Evolutionary conservation across 352 stramenopile genomes (phyloP).

Genomic region (Peronosclerospora sorghi): DNA sequence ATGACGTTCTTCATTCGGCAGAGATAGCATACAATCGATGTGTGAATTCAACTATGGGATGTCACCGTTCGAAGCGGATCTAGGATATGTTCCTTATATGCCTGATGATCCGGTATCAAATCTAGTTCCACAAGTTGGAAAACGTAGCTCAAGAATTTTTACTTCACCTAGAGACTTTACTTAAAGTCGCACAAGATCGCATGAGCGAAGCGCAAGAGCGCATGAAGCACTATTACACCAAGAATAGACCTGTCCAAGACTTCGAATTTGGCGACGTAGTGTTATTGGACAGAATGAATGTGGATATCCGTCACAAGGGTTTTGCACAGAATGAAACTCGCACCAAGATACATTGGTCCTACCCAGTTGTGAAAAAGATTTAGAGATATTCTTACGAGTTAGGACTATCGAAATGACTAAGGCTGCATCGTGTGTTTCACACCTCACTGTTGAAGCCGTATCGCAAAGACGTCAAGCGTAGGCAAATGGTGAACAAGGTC

Average conservation of each 20-base stretch:
- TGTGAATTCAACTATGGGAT: not conserved
- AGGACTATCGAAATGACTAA: not conserved
- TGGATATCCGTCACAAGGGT: conserved; percentile 7
- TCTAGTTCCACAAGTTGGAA: conserved; percentile 1
- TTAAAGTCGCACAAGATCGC: conserved; percentile 1
- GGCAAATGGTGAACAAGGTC: not conserved
- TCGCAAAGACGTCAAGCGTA: not conserved
- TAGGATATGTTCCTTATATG: conserved; percentile 8
- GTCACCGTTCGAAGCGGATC: too few relatives aligned
- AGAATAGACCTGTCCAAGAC: not conserved
- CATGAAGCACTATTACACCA: conserved; percentile 4
- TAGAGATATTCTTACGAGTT: too few relatives aligned
- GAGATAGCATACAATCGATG: too few relatives aligned
- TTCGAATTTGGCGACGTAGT: too few relatives aligned
- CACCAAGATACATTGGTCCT: conserved; percentile 5
- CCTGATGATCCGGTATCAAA: conserved; percentile 1
- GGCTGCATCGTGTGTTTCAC: conserved; percentile 3
- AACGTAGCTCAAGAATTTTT: conserved; percentile 2
- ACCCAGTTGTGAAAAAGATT: not conserved
- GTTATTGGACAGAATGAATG: not conserved
- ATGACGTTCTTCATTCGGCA: not conserved
- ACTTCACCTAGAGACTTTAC: not conserved
- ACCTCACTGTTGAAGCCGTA: conserved; percentile 6
- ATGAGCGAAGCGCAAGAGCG: conserved; percentile 1
- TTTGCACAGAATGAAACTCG: not conserved